These are phyloP conservation scores for Rhodomyrtus psidioides DNA, from an alignment of 441 rosid genomes.

Conservation along the genomic window DNA sequence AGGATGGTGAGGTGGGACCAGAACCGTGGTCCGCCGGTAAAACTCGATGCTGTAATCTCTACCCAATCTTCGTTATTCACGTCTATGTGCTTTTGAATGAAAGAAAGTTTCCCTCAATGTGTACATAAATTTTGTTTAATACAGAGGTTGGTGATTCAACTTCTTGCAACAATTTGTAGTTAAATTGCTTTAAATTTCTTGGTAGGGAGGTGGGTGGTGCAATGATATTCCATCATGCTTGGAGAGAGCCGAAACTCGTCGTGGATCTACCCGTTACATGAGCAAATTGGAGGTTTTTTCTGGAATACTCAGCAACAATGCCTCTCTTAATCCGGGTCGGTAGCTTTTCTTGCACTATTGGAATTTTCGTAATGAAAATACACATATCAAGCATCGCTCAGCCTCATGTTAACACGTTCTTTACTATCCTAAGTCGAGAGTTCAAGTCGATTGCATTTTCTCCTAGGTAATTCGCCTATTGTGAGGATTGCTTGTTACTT, in stretches of 20 bases:
- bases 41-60: neutral
- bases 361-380: neutral
- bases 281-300: constrained; percentile 54
- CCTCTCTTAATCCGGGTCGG: constrained; percentile 75
- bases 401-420: neutral
- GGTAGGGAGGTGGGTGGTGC: constrained; percentile 98
- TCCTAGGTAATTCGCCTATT: neutral
- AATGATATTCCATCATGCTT: constrained; percentile 67
- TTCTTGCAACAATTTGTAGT: neutral
- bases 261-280: constrained; percentile 81
- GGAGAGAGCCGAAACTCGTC: constrained; percentile 61
- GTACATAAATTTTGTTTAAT: neutral
- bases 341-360: neutral
- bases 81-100: neutral
- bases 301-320: constrained; percentile 77
- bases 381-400: neutral
- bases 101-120: neutral
- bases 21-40: too few relatives aligned
- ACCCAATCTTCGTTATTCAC: neutral
- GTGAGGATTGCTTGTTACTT: neutral
- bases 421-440: neutral
- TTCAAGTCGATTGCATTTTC: neutral
- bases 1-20: neutral
- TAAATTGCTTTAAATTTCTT: neutral
- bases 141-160: neutral